These are phyloP conservation scores for Naganishia onofrii DNA, from an alignment of 768 basidiomycete genomes.

Conservation along the genomic window DNA sequence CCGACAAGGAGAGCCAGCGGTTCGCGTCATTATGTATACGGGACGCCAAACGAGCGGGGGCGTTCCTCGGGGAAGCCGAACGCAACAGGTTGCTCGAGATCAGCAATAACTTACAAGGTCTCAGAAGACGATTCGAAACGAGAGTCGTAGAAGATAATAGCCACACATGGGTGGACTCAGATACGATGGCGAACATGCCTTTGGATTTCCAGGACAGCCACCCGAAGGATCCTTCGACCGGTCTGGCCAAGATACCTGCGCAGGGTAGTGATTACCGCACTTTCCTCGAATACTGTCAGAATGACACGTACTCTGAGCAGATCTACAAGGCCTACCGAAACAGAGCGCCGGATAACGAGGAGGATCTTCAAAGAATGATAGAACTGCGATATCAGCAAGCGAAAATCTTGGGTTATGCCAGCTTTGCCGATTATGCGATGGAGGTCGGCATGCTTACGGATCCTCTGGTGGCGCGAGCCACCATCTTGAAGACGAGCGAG, in stretches of 20 bases:
- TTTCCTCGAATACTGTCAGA: background rate
- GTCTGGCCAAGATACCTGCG: background rate
- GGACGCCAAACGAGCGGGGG: background rate
- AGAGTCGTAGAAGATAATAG: background rate
- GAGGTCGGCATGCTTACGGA: background rate
- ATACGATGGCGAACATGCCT: background rate
- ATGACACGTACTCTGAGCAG: background rate
- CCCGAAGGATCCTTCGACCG: background rate
- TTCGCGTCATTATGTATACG: background rate
- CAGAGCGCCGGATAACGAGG: conserved; percentile 8
- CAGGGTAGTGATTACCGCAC: background rate
- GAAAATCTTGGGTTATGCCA: conserved; percentile 5
- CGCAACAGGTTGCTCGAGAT: background rate
- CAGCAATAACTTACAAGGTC: background rate
- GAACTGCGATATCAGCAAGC: conserved; percentile 7
- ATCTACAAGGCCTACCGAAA: background rate
- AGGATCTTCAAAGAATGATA: background rate
- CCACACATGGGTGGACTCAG: background rate
- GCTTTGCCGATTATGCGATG: background rate
- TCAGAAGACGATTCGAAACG: background rate
- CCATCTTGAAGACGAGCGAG: background rate
- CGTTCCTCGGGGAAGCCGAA: background rate
- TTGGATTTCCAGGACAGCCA: background rate
- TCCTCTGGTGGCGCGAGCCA: background rate
- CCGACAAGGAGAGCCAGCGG: background rate